Percentiles rank a stretch among this genome's conserved stretches.
Evolutionary conservation across 2,329 filamentous ascomycete genomes (phyloP).

Genomic region (Beauveria sp.): DNA sequence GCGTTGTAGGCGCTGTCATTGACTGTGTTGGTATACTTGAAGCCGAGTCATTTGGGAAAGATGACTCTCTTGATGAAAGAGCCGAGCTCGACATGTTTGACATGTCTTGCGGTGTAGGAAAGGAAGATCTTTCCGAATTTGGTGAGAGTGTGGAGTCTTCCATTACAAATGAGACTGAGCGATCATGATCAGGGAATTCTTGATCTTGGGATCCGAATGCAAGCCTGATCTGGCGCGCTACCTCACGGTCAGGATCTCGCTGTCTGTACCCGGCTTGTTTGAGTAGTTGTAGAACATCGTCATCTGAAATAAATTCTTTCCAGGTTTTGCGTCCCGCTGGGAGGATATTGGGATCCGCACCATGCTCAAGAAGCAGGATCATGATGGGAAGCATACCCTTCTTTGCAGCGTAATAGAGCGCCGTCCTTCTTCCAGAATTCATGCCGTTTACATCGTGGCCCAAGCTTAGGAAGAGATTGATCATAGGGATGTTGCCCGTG

Average conservation of each 20-base stretch:
- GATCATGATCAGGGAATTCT: no score
- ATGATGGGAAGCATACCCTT: constrained; percentile 15
- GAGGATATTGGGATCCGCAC: not conserved
- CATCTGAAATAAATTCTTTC: not conserved
- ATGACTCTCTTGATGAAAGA: no score
- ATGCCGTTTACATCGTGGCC: constrained; percentile 19
- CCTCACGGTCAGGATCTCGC: not conserved
- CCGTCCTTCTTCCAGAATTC: constrained; percentile 19
- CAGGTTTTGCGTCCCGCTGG: not conserved
- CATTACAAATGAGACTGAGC: no score
- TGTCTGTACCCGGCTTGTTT: not conserved
- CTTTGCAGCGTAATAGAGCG: constrained; percentile 21
- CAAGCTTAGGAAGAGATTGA: not conserved
- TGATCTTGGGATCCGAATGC: no score
- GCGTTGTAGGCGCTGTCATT: no score
- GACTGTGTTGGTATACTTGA: no score
- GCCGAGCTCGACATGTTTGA: no score
- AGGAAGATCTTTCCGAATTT: no score
- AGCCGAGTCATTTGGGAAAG: no score
- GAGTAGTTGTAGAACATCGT: not conserved
- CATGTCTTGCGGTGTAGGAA: no score
- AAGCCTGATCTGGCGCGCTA: not conserved
- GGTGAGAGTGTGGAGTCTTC: no score
- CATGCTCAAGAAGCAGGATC: constrained; percentile 10
- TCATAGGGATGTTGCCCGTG: not conserved